These are phyloP conservation scores for Gossypium mustelinum DNA, from an alignment of 345 rosid species.

Conservation along the genomic window DNA sequence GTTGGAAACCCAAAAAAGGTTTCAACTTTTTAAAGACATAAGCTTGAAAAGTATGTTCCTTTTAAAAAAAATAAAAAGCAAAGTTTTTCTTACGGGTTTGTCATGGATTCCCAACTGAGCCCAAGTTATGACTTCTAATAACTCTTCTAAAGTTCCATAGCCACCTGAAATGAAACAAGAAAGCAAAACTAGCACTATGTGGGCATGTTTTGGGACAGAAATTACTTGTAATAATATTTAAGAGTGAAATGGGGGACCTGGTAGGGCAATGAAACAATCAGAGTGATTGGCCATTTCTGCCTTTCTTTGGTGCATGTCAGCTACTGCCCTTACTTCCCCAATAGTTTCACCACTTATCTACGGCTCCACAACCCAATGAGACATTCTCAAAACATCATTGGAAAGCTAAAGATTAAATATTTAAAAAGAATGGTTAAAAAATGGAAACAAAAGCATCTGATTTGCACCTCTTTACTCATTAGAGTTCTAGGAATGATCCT, in stretches of 20 bases:
- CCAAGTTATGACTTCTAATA: conserved; percentile 85
- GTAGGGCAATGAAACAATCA: conserved; percentile 91
- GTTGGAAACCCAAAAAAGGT: conserved; percentile 4
- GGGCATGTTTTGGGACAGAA: background rate
- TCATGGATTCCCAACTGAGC: conserved; percentile 95
- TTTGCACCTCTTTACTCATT: conserved; percentile 77
- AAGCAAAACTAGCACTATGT: background rate
- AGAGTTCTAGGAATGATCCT: conserved; percentile 85
- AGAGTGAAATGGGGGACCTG: conserved; percentile 48
- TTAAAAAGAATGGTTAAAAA: background rate
- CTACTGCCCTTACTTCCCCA: conserved; percentile 82
- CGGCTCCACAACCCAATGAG: background rate
- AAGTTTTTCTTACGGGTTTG: conserved; percentile 62
- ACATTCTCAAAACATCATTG: conserved; percentile 5
- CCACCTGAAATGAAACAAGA: conserved; percentile 53
- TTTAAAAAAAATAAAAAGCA: background rate
- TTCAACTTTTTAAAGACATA: background rate
- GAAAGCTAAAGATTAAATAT: background rate
- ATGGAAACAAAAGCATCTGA: background rate
- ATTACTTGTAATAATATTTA: background rate
- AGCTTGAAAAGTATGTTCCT: no score
- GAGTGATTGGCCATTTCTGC: conserved; percentile 96
- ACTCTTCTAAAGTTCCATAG: conserved; percentile 88
- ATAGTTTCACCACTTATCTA: conserved; percentile 74
- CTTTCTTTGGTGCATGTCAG: conserved; percentile 96